Conservation (phyloP, 805 yeast species). For the Saccharomycopsis synnaedendra region DNA sequence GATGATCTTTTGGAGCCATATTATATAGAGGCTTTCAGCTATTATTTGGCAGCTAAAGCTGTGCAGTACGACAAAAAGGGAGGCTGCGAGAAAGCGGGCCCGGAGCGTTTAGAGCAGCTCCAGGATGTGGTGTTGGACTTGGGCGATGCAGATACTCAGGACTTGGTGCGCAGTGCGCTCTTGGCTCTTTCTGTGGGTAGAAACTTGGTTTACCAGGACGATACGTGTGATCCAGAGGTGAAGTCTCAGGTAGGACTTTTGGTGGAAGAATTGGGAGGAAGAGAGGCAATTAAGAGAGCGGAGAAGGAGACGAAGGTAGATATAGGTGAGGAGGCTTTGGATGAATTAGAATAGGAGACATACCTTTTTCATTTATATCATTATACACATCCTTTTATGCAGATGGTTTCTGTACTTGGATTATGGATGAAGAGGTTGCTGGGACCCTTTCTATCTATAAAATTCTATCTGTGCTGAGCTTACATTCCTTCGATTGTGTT, state of each 20-base stretch:
- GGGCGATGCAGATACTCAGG: slow-evolving; percentile 11
- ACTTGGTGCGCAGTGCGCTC: slow-evolving; percentile 2
- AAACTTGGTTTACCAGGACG: slow-evolving; percentile 7
- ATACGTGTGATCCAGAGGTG: slow-evolving; percentile 12
- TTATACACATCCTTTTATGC: too few species aligned
- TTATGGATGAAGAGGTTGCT: too few species aligned
- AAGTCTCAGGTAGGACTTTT: slow-evolving; percentile 10
- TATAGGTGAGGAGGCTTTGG: not conserved
- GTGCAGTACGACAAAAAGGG: slow-evolving; percentile 6
- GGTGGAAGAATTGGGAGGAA: slow-evolving; percentile 15
- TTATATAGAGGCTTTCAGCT: slow-evolving; percentile 75
- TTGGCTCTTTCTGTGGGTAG: slow-evolving; percentile 7
- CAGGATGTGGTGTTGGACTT: slow-evolving; percentile 3
- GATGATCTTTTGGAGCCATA: slow-evolving; percentile 75
- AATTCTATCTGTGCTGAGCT: too few species aligned
- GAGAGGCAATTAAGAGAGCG: slow-evolving; percentile 11
- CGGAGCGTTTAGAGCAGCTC: slow-evolving; percentile 4
- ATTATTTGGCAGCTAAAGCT: slow-evolving; percentile 37
- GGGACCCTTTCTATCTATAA: too few species aligned
- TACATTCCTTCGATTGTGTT: too few species aligned
- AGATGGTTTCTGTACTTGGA: too few species aligned
- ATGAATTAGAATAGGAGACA: too few species aligned
- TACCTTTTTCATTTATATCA: too few species aligned
- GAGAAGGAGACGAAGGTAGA: slow-evolving; percentile 2
- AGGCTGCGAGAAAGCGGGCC: not conserved